Evolutionary conservation across 306 rosid species (phyloP).

Genomic region (Alnus rubra): DNA sequence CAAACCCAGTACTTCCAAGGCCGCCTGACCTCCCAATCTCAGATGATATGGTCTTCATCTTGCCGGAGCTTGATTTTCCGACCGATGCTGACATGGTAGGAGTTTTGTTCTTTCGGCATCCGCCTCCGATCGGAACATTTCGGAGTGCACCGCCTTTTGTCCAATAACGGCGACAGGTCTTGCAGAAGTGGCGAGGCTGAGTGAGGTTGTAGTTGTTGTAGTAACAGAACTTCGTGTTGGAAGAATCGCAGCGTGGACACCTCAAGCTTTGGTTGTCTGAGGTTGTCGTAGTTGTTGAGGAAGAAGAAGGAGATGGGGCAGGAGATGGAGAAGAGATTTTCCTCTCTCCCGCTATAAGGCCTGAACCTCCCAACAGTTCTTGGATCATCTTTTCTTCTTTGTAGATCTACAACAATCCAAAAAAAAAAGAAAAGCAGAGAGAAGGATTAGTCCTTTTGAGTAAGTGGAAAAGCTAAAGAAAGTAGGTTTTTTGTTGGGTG

Average conservation of each 20-base stretch:
- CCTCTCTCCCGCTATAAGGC: conserved; percentile 51
- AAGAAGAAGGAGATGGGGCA: conserved; percentile 14
- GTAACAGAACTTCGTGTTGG: conserved; percentile 91
- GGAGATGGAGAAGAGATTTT: conserved; percentile 49
- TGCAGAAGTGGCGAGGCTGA: conserved; percentile 98
- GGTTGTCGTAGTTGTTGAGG: conserved; percentile 30
- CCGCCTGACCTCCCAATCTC: conserved; percentile 58
- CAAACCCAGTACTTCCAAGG: conserved; percentile 37
- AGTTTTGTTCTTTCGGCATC: conserved; percentile 71
- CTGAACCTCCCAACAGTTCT: conserved; percentile 76
- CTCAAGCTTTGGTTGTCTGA: conserved; percentile 62
- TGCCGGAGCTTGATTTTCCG: conserved; percentile 37
- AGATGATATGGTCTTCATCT: conserved; percentile 53
- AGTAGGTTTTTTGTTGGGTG: conserved; percentile 48
- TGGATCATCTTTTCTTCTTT: conserved; percentile 76
- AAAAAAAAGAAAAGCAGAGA: conserved; percentile 53
- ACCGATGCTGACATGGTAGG: conserved; percentile 30
- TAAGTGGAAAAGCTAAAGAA: conserved; percentile 69
- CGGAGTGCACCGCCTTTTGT: conserved; percentile 78
- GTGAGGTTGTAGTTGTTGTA: conserved; percentile 94
- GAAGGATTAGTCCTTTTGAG: conserved; percentile 63
- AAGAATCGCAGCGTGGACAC: conserved; percentile 74
- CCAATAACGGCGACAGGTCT: conserved; percentile 98
- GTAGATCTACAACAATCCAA: conserved; percentile 82
- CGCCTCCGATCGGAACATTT: conserved; percentile 75